These are phyloP conservation scores for Colletotrichum tropicicola DNA, from an alignment of 2,329 filamentous ascomycete genomes.

Conservation along the genomic window DNA sequence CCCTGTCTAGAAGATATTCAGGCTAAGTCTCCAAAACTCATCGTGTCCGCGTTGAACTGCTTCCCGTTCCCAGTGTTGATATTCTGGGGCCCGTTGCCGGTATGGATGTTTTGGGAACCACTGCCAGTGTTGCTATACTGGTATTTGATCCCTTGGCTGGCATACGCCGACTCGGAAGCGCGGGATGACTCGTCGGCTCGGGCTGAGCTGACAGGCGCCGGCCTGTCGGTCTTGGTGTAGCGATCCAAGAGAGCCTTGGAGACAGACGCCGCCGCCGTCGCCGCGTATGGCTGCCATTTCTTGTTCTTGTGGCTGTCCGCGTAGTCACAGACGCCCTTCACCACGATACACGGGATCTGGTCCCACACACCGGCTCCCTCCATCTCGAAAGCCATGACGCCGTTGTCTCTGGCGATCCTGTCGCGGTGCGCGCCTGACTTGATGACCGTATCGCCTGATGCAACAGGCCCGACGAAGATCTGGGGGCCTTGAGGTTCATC, in stretches of 20 bases:
- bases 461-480: conserved; percentile 36
- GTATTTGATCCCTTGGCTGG: neutral
- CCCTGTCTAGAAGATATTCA: too few species aligned
- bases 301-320: conserved; percentile 50
- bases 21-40: neutral
- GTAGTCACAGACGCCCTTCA: conserved; percentile 51
- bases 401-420: conserved; percentile 34
- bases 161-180: neutral
- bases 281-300: conserved; percentile 46
- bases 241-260: neutral
- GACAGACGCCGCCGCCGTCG: conserved; percentile 39
- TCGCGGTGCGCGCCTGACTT: conserved; percentile 48
- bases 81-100: neutral
- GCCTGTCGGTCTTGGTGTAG: neutral
- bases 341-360: conserved; percentile 43
- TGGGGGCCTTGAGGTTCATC: neutral
- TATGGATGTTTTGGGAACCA: neutral
- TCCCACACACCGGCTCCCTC: conserved; percentile 40
- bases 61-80: neutral
- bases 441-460: conserved; percentile 49
- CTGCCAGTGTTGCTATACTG: neutral
- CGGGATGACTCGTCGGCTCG: neutral
- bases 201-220: too few species aligned
- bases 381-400: conserved; percentile 37
- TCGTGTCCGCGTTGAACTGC: neutral